A percentile compares a stretch with the other conserved stretches of the same genome.
phyloP scores from a whole-genome alignment of 495 filamentous ascomycete genomes.

The Talaromyces nanjingensis region DNA sequence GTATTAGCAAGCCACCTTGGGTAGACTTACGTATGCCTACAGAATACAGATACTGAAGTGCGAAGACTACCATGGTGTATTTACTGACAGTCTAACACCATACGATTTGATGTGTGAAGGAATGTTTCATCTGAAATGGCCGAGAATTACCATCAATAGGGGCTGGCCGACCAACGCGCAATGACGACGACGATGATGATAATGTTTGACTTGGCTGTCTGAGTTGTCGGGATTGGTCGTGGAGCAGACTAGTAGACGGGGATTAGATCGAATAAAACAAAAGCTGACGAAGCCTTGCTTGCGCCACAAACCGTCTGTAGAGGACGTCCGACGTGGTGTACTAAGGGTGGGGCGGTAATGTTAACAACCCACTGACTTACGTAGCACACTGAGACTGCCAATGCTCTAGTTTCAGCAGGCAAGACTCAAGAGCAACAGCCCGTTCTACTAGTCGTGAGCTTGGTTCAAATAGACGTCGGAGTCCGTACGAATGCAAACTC shows the following conservation, averaged over 20 bases:
- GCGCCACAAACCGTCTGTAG: neutral
- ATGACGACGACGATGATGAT: neutral
- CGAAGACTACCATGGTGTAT: too few relatives aligned
- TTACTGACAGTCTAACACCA: neutral
- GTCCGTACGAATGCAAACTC: neutral
- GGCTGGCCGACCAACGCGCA: neutral
- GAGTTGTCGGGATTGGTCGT: neutral
- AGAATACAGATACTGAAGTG: neutral
- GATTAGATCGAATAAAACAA: neutral
- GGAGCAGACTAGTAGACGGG: too few relatives aligned
- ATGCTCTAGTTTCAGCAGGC: neutral
- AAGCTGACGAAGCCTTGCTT: neutral
- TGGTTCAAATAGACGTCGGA: neutral
- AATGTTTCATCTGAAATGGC: neutral
- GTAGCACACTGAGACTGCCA: neutral
- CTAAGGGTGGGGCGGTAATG: neutral
- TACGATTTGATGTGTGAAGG: neutral
- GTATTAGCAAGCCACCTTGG: neutral
- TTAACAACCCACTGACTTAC: neutral
- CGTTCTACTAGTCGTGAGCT: neutral
- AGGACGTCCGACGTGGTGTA: too few relatives aligned
- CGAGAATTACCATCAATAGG: too few relatives aligned
- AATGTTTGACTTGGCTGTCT: neutral
- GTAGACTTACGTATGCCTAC: constrained; percentile 1
- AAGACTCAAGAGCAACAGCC: neutral